A percentile compares a stretch with the other conserved stretches of the same genome.
These are phyloP conservation scores for Halophytophthora batemanensis DNA, from an alignment of 352 stramenopile genomes.

Conservation along the genomic window DNA sequence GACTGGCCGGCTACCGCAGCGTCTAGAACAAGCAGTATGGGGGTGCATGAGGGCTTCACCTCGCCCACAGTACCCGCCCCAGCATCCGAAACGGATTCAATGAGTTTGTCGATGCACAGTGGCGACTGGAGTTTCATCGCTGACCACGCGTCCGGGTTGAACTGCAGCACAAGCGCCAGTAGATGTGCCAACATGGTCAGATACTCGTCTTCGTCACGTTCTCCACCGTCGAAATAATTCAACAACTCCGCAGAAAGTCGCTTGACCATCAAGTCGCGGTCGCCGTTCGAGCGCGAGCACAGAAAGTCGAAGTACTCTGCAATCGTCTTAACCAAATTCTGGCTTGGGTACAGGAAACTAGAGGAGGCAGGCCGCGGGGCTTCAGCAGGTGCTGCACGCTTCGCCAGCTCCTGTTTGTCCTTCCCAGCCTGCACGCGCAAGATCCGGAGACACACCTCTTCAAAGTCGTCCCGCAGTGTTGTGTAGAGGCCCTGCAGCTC, in stretches of 20 bases:
- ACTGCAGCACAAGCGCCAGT: constrained; percentile 65
- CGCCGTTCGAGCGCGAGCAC: constrained; percentile 49
- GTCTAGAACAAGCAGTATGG: constrained; percentile 65
- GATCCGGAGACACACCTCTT: constrained; percentile 65
- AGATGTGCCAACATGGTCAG: constrained; percentile 63
- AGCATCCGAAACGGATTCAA: constrained; percentile 31
- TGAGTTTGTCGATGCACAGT: constrained; percentile 47
- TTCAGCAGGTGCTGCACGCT: not conserved
- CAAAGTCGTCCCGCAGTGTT: constrained; percentile 53
- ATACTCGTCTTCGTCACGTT: constrained; percentile 28
- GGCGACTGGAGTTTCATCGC: constrained; percentile 38
- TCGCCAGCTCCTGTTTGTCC: constrained; percentile 10
- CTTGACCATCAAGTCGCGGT: constrained; percentile 50
- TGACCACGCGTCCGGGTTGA: constrained; percentile 40
- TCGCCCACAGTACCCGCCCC: constrained; percentile 1
- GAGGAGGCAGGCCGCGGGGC: constrained; percentile 1
- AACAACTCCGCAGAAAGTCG: constrained; percentile 51
- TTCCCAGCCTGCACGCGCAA: constrained; percentile 40
- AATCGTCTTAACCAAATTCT: constrained; percentile 55
- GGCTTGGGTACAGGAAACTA: constrained; percentile 28
- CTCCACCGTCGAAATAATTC: constrained; percentile 29
- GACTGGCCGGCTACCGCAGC: constrained; percentile 35
- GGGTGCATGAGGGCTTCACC: constrained; percentile 42
- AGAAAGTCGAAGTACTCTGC: constrained; percentile 69
- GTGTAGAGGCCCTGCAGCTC: constrained; percentile 51